Conservation (phyloP, 2,329 filamentous ascomycete species). For the Fusarium sacchari region DNA sequence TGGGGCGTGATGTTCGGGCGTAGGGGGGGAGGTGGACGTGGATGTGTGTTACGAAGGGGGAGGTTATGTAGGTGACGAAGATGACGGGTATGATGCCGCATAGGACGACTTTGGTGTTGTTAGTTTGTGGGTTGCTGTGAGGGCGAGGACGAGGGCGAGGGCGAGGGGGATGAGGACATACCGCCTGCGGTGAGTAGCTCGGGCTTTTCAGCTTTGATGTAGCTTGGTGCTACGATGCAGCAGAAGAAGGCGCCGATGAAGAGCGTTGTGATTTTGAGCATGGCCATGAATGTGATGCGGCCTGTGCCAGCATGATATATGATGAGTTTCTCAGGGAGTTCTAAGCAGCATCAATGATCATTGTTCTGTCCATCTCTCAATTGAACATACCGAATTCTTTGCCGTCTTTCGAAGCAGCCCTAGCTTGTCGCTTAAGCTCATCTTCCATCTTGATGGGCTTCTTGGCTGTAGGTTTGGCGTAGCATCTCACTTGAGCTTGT, state of each 20-base stretch:
- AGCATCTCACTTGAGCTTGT: constrained; percentile 40
- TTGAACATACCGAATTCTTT: constrained; percentile 33
- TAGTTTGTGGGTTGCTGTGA: background rate
- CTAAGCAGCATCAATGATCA: constrained; percentile 43
- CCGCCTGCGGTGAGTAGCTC: constrained; percentile 50
- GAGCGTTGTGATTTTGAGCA: constrained; percentile 76
- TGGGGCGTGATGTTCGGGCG: constrained; percentile 68
- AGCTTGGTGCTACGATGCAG: constrained; percentile 70
- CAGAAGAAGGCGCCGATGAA: constrained; percentile 74
- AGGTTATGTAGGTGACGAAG: constrained; percentile 71
- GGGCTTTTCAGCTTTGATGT: constrained; percentile 56
- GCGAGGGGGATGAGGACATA: constrained; percentile 43
- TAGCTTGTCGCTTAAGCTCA: constrained; percentile 44
- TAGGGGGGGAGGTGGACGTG: constrained; percentile 74
- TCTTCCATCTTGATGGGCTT: constrained; percentile 36
- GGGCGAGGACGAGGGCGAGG: background rate
- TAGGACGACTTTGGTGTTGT: constrained; percentile 65
- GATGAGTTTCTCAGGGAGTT: constrained; percentile 68
- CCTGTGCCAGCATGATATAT: constrained; percentile 80
- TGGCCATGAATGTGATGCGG: constrained; percentile 73
- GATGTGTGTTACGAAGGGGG: constrained; percentile 78
- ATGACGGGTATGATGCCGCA: constrained; percentile 72
- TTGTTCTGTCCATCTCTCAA: too few species aligned
- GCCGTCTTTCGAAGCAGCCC: constrained; percentile 32
- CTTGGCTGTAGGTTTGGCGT: constrained; percentile 33